These are phyloP conservation scores for Aegilops longissima DNA, from an alignment of 176 grass and related monocot genomes.

Conservation along the genomic window DNA sequence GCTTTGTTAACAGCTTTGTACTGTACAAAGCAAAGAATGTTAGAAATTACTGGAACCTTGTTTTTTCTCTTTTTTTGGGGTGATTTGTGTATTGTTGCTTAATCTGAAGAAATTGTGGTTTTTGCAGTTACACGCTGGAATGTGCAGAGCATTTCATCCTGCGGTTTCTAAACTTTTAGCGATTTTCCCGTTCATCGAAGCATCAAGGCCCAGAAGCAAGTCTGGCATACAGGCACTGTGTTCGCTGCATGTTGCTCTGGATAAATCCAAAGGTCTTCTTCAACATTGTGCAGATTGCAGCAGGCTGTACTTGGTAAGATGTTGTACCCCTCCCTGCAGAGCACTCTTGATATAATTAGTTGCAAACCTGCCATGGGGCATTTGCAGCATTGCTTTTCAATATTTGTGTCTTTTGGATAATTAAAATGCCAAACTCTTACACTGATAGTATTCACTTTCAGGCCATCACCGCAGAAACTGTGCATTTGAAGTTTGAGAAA, in stretches of 20 bases:
- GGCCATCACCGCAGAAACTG: constrained; percentile 91
- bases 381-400: not conserved
- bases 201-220: constrained; percentile 92
- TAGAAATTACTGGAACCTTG: not conserved
- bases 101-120: constrained; percentile 19
- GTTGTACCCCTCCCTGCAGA: not conserved
- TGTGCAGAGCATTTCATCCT: constrained; percentile 65
- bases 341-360: not conserved
- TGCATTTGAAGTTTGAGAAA: constrained; percentile 97
- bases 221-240: constrained; percentile 93
- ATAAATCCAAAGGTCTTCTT: constrained; percentile 89
- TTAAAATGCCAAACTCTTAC: constrained; percentile 7
- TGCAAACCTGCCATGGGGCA: not conserved
- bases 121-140: constrained; percentile 77
- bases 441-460: constrained; percentile 37
- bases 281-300: constrained; percentile 91
- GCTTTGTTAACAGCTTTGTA: not conserved
- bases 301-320: constrained; percentile 86
- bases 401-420: not conserved
- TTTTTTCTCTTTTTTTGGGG: not conserved
- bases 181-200: constrained; percentile 92
- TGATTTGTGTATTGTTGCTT: not conserved
- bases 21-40: not conserved
- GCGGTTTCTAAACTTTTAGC: constrained; percentile 73
- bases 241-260: constrained; percentile 84